Evolutionary conservation across 306 rosid species (phyloP), one percentile per base, ranked within the genome.

Genomic region (Quercus glauca): DNA sequence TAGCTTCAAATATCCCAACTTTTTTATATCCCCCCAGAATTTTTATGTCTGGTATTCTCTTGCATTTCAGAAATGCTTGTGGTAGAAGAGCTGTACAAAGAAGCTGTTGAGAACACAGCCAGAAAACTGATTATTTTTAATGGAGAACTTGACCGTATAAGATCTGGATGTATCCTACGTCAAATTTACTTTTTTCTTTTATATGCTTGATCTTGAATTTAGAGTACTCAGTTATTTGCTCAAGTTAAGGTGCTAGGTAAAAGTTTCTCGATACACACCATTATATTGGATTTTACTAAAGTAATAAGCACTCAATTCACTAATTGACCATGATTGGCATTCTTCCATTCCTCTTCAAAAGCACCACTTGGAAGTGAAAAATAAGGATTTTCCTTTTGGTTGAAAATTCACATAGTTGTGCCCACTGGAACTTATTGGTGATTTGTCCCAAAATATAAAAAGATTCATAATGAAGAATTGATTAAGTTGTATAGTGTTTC

Each of bases 91-190:
- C 97, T 94, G 82, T 94, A 88, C 89, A 89, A 81, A 79, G 99
- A 94, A 70, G 97, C 99, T 6, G 97, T 94, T 65, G 41, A 78
- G 85, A 94, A 92, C 85, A 87, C 97, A 19, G 76, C 84, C n/a
- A 79, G 97, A 45, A 94, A 91, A 73, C 86, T 94, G 69, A 91
- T 92, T 59, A 87, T 94, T 82, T 94, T 94, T 82, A 94, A 94
- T 6, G 99, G 99, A 75, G 99, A 94, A 83, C 92, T 94, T 49
- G 97, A 92, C 72, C 97, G 97, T 3, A 94, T 94, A 83, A 90
- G 99, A 89, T 94, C 99, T 33, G 99, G 99, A 25, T 94, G 99
- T 94, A 91, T 94, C 99, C 95, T 94, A 85, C 78, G n/a, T 74
- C 75, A 74, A 59, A 68, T 69, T 81, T 73, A 69, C 19, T 13